Percentiles rank a stretch among this genome's conserved stretches.
Conservation (phyloP, 2,329 filamentous ascomycete species). For the Scopulariopsis brevicaulis region DNA sequence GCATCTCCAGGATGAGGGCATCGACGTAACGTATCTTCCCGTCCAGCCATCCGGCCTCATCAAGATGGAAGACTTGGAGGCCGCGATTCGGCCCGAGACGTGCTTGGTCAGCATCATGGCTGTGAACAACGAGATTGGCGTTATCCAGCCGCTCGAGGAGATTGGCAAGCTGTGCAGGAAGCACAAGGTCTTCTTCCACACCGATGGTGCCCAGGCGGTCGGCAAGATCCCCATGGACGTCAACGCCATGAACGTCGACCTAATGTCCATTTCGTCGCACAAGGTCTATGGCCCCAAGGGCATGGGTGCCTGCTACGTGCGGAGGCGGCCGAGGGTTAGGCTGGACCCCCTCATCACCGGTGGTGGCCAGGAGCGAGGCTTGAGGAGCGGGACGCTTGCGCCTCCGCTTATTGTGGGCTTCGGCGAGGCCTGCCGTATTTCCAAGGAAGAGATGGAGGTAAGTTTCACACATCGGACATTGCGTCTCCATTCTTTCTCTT, state of each 20-base stretch:
- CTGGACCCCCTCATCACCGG: constrained; percentile 93
- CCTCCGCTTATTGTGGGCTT: constrained; percentile 85
- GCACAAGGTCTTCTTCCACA: constrained; percentile 97
- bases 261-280: constrained; percentile 98
- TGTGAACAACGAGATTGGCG: constrained; percentile 98
- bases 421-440: constrained; percentile 89
- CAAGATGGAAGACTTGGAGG: constrained; percentile 72
- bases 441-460: constrained; percentile 83
- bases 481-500: constrained; percentile 8
- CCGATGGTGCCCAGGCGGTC: constrained; percentile 92
- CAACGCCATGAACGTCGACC: constrained; percentile 93
- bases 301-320: constrained; percentile 91
- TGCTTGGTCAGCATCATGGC: constrained; percentile 94
- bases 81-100: constrained; percentile 83
- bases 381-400: constrained; percentile 88
- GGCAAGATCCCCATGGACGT: constrained; percentile 96
- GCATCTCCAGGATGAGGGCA: constrained; percentile 93
- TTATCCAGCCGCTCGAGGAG: constrained; percentile 91
- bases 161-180: constrained; percentile 86
- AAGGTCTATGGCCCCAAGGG: constrained; percentile 99
- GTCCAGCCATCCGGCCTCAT: constrained; percentile 82
- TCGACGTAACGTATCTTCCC: constrained; percentile 91
- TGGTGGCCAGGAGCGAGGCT: constrained; percentile 88
- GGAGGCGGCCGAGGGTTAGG: constrained; percentile 83
- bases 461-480: constrained; percentile 24